Evolutionary conservation across 2,329 filamentous ascomycete genomes (phyloP), one percentile per base, ranked within the genome.

Genomic region (Colletotrichum salicis): DNA sequence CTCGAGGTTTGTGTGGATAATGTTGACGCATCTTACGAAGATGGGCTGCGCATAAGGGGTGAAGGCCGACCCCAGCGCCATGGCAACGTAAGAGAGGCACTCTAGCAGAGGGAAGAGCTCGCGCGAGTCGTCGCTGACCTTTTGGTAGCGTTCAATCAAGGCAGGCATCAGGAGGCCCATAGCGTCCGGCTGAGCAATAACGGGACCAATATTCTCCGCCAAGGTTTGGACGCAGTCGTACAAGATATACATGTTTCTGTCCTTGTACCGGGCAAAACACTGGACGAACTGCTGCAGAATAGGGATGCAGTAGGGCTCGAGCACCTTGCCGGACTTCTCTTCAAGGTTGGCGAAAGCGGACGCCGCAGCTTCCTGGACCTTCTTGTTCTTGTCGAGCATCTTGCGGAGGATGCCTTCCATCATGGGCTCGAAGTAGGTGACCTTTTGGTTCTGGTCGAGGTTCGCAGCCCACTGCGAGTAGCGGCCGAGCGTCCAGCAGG

Each of bases 151-250:
- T 73, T 92, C 87, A 75, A 98, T 95, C 57, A 99, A 87, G 13
- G 95, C 94, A 29, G 96, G 95, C 96, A 99, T 98, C 71, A 99
- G 87, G 76, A 94, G 88, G 74, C 93, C 89, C 52, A 95, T 91
- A n/a, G 97, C 89, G 64, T 95, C 90, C 7, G 93, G 93, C 73
- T 90, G 88, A n/a, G 94, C 93, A 75, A 99, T 86, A 41, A 93
- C 90, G 7, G 92, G 91, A 12, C 94, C 95, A 66, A 98, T 93
- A 78, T 94, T 93, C 81, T 99, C 96, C 4, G 96, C 96, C 69
- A 99, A 86, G 0, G 96, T 99, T 84, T 99, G 96, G 41, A 99
- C 94, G 81, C 96, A 98, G 83, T 99, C 96, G 84, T 99, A 99
- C 41, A 99, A 89, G 66, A 98, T 97, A 84, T 97, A 98, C 91